Evolutionary conservation across 2,329 filamentous ascomycete genomes (phyloP).

Genomic region (Colletotrichum viniferum): DNA sequence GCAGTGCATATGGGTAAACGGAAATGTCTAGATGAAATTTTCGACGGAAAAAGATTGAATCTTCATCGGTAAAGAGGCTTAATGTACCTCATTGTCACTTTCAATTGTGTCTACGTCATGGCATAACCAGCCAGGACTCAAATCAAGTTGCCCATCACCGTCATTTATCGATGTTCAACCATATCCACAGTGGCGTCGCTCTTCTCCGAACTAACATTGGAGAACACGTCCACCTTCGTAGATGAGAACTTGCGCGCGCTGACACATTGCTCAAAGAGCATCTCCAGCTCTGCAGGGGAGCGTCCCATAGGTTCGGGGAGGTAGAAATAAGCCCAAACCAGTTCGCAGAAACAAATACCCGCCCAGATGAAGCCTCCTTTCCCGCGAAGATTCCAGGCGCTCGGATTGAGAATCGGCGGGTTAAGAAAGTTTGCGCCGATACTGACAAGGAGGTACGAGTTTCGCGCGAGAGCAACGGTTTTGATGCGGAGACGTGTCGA

Average conservation of each 20-base stretch:
- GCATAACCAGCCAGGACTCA: not conserved
- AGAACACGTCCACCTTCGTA: not conserved
- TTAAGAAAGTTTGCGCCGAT: slow-evolving; percentile 1
- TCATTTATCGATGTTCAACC: not conserved
- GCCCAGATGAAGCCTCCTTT: slow-evolving; percentile 17
- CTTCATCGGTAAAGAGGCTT: not conserved
- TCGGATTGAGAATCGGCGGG: slow-evolving; percentile 22
- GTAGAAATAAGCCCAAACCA: not conserved
- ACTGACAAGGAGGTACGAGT: not conserved
- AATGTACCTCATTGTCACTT: not conserved
- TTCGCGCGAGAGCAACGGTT: slow-evolving; percentile 1
- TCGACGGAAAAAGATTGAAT: not conserved
- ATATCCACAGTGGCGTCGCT: not conserved
- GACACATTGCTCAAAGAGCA: not conserved
- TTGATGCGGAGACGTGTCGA: slow-evolving; percentile 8
- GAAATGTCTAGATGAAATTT: not conserved
- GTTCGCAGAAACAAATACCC: not conserved
- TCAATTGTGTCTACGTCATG: not conserved
- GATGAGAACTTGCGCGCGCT: not conserved
- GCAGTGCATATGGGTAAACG: not conserved
- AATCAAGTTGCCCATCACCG: not conserved
- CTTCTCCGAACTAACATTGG: not conserved
- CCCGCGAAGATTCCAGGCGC: slow-evolving; percentile 22
- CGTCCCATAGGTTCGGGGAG: not conserved
- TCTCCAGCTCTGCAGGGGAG: not conserved